A percentile compares a stretch with the other conserved stretches of the same genome.
These are phyloP conservation scores for Vitis hybrid DNA, from an alignment of 177 flowering plant genomes.

Conservation along the genomic window DNA sequence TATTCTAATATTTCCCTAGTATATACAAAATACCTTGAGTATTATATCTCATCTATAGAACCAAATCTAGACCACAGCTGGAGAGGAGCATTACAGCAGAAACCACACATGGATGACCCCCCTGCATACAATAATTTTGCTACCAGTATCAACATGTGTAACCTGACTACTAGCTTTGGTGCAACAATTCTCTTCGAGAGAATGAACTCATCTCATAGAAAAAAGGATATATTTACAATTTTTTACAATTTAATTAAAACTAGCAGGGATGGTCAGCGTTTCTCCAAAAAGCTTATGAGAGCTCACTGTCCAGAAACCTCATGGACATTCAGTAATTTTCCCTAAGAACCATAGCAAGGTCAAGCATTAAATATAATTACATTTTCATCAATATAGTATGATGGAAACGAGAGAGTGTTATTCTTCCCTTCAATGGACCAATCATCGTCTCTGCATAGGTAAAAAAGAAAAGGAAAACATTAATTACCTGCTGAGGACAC, in stretches of 20 bases:
- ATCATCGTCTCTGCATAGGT: slow-evolving; percentile 81
- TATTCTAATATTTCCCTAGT: too few relatives aligned
- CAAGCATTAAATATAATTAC: slow-evolving; percentile 41
- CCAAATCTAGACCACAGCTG: too few relatives aligned
- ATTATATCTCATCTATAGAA: too few relatives aligned
- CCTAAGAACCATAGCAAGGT: slow-evolving; percentile 7
- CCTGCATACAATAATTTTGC: too few relatives aligned
- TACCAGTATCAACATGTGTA: too few relatives aligned
- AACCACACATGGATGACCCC: too few relatives aligned
- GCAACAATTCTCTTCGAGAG: background rate
- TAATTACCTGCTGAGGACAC: background rate
- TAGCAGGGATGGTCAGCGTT: background rate
- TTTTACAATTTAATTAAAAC: background rate
- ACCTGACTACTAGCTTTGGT: too few relatives aligned
- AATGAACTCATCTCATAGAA: background rate
- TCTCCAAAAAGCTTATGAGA: background rate
- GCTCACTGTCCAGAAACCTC: background rate
- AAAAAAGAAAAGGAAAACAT: slow-evolving; percentile 5
- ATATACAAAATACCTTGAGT: too few relatives aligned
- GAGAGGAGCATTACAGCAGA: too few relatives aligned
- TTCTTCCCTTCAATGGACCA: slow-evolving; percentile 83
- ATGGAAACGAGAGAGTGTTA: slow-evolving; percentile 86
- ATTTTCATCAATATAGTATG: slow-evolving; percentile 98
- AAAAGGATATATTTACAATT: background rate
- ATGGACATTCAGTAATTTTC: background rate